Evolutionary conservation across 2,329 filamentous ascomycete species (phyloP), one percentile per base, ranked within the genome.

Genomic region (Ceratocystis cacaofunesta): DNA sequence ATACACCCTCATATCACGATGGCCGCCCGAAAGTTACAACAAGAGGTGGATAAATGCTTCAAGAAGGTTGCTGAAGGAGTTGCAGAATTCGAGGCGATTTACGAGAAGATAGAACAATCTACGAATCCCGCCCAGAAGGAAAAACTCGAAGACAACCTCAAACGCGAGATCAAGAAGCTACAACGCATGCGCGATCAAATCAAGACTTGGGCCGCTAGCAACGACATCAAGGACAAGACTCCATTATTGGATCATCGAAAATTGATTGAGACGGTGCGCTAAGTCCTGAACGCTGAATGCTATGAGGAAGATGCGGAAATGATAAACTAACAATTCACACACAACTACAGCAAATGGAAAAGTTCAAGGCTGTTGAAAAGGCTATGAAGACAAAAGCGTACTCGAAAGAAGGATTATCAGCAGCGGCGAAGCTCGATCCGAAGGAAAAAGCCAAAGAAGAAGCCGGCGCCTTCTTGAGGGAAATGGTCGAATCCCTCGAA

Each of bases 381-480:
- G 94, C 96, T 73, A 97, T 99, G 94, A 99, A 99, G 81, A 99
- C 94, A 66, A 99, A 99, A 77, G 94, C 94, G 68, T 99, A 96
- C 78, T 97, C 94, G 68, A 97, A 99, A 80, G 94, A 97, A 77
- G 94, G 94, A 57, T 79, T 99, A 69, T 94, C 90, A 69, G 89
- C 92, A 63, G 90, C 91, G 30, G 87, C 90, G 62, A 95, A 95
- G 76, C 82, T 97, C 69, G 94, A 99, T 77, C 94, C 94, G n/a
- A 95, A 92, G 74, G 94, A 97, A 75, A 90, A 95, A 75, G 92
- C 95, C 74, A 95, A 96, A 77, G 80, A 89, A 68, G 92, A 97
- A 71, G 82, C 89, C 36, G 85, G 87, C 77, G 88, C 96, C 66
- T 97, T 97, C 76, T 79, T 99, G 58, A 86, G 85, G 68, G 83